Percentiles rank a stretch among this genome's conserved stretches.
These are phyloP conservation scores for Fusarium incarnatum DNA, from an alignment of 2,329 filamentous ascomycete genomes.

Conservation along the genomic window DNA sequence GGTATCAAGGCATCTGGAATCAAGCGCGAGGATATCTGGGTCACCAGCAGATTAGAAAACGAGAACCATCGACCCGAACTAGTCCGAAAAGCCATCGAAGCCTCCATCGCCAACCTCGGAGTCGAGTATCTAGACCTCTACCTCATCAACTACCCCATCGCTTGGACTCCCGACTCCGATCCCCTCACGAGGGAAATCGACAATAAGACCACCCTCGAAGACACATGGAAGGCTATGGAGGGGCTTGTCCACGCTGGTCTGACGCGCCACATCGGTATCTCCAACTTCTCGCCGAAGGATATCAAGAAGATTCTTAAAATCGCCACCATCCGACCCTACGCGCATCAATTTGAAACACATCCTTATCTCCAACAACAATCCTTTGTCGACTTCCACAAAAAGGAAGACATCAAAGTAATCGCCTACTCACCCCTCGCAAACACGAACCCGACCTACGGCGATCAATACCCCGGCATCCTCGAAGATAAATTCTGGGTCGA, in stretches of 20 bases:
- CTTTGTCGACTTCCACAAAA: constrained; percentile 44
- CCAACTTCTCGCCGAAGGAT: constrained; percentile 66
- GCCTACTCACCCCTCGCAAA: constrained; percentile 42
- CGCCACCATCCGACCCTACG: constrained; percentile 47
- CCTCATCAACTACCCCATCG: constrained; percentile 48
- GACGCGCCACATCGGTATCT: constrained; percentile 60
- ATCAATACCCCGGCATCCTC: constrained; percentile 33
- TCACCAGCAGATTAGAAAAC: constrained; percentile 52
- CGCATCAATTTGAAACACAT: constrained; percentile 63
- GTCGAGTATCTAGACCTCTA: constrained; percentile 51
- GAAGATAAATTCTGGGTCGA: constrained; percentile 36
- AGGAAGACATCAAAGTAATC: constrained; percentile 46
- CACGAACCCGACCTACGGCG: constrained; percentile 40
- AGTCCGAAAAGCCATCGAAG: constrained; percentile 47
- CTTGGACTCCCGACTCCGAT: constrained; percentile 38
- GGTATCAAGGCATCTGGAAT: constrained; percentile 54
- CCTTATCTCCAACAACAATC: constrained; percentile 63
- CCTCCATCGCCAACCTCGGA: constrained; percentile 48
- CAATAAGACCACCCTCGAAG: constrained; percentile 38
- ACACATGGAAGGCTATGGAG: constrained; percentile 51
- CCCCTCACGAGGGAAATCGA: constrained; percentile 27
- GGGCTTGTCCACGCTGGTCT: constrained; percentile 38
- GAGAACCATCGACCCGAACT: constrained; percentile 48
- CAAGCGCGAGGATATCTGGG: constrained; percentile 47
- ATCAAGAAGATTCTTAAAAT: constrained; percentile 57